Evolutionary conservation across 805 yeast species (phyloP).

Genomic region (Ogataea methylovora): DNA sequence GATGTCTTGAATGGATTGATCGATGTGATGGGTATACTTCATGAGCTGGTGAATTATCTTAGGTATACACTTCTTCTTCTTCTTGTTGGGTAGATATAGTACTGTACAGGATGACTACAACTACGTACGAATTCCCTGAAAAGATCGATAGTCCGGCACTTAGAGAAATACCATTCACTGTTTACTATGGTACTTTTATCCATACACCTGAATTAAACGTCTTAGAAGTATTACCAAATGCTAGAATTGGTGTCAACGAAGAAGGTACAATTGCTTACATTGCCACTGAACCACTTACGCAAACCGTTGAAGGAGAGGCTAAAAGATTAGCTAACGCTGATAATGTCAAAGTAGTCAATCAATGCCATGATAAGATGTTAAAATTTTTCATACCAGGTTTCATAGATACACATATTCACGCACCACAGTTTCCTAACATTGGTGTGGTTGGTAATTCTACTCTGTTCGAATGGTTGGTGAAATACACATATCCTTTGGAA

Average conservation of each 20-base stretch:
- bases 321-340: conserved; percentile 12
- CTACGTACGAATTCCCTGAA: conserved; percentile 1
- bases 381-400: conserved; percentile 78
- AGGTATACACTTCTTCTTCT: no score
- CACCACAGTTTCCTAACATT: conserved; percentile 74
- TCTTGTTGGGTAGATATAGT: neutral
- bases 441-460: conserved; percentile 85
- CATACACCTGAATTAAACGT: conserved; percentile 60
- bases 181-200: conserved; percentile 63
- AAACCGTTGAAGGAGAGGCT: no score
- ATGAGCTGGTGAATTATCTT: neutral
- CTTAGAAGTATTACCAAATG: conserved; percentile 46
- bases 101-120: neutral
- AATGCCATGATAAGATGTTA: conserved; percentile 41
- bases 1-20: no score
- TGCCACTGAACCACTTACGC: no score
- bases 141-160: conserved; percentile 12
- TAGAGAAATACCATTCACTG: conserved; percentile 20
- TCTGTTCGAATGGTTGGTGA: conserved; percentile 80
- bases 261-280: conserved; percentile 45
- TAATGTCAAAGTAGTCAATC: conserved; percentile 25
- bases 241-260: conserved; percentile 56
- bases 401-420: conserved; percentile 77
- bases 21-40: neutral
- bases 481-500: conserved; percentile 88